Percentiles rank a stretch among this genome's conserved stretches.
These are phyloP conservation scores for Basidiobolus meristosporus DNA, from an alignment of 371 early-diverging fungal genomes.

Conservation along the genomic window DNA sequence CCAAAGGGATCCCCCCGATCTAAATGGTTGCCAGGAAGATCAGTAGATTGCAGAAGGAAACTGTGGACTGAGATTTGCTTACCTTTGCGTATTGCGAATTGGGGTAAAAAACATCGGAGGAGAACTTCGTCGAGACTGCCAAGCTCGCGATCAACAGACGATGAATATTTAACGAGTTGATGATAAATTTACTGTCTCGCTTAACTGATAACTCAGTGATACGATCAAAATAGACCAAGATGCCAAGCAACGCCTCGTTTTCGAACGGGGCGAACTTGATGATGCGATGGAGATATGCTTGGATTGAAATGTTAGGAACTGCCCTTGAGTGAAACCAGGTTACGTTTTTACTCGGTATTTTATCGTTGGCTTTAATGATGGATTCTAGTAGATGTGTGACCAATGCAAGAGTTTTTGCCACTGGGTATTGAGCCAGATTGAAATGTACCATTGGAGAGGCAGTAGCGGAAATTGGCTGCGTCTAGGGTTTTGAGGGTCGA, in stretches of 20 bases:
- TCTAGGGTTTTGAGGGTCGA: too few relatives aligned
- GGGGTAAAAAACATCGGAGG: conserved; percentile 79
- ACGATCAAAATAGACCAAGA: conserved; percentile 56
- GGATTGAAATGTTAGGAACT: conserved; percentile 58
- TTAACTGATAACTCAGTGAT: conserved; percentile 35
- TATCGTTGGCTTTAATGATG: too few relatives aligned
- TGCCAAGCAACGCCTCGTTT: conserved; percentile 51
- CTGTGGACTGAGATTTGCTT: too few relatives aligned
- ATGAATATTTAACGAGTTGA: conserved; percentile 82
- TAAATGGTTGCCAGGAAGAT: too few relatives aligned
- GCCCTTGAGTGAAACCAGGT: conserved; percentile 58
- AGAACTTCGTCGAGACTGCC: conserved; percentile 66
- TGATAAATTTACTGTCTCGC: too few relatives aligned
- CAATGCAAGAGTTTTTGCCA: too few relatives aligned
- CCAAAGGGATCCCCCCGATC: conserved; percentile 74
- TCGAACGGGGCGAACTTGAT: conserved; percentile 67
- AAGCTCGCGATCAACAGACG: conserved; percentile 68
- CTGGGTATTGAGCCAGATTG: too few relatives aligned
- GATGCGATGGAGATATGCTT: conserved; percentile 47
- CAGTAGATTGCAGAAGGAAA: too few relatives aligned
- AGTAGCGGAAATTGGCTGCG: too few relatives aligned
- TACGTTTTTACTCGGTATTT: too few relatives aligned
- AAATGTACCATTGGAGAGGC: too few relatives aligned
- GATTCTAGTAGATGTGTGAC: too few relatives aligned
- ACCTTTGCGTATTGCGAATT: conserved; percentile 84